Evolutionary conservation across 768 basidiomycete species (phyloP), one percentile per base, ranked within the genome.

Genomic region (Russula ochroleuca): DNA sequence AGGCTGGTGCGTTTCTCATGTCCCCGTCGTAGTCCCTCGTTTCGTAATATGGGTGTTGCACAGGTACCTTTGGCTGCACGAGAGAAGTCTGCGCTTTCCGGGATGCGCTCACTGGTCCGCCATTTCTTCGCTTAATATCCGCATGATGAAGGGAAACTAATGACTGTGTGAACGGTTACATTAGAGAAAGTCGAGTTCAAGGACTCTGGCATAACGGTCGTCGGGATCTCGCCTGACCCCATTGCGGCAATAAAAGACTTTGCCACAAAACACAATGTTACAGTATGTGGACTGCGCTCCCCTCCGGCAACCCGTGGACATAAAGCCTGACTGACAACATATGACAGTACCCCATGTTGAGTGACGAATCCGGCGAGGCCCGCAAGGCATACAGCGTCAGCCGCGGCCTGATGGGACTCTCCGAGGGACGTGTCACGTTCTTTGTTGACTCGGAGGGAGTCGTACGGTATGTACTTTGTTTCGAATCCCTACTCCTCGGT

Each of bases 61-160:
- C 37, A 86, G 89, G 86, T 7, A 83, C 89, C 2, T 85, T 78
- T 56, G 90, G 87, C 6, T 93, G 92, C 73, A 94, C 89, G 19
- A 85, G 81, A 69, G 85, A 94, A 73, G 91, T 87, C 1, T 92
- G 90, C 69, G 79, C 85, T 57, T 92, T 94, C 74, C 83, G 92
- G 28, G 88, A 94, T 76, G 90, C 90, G 3, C 75, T 90, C 48
- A 81, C 77, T 40, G 83, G 88, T 88, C 62, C 61, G 81, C 72
- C 17, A 37, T 45, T 2, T 38, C 14, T 21, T 15, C 7, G 17
- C 11, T 25, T 14, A 17, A 14, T 17, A n/a, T 28, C 8, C 28
- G 8, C 33, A 56, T 49, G 25, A 35, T 23, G 1, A 14, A 56
- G 38, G 21, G n/a, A 8, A n/a, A 38, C n/a, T 25, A 9, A 21